Percentiles rank a stretch among this genome's conserved stretches.
Evolutionary conservation across 1,139 yeast genomes (phyloP).

Genomic region (Zygosaccharomyces sapae): DNA sequence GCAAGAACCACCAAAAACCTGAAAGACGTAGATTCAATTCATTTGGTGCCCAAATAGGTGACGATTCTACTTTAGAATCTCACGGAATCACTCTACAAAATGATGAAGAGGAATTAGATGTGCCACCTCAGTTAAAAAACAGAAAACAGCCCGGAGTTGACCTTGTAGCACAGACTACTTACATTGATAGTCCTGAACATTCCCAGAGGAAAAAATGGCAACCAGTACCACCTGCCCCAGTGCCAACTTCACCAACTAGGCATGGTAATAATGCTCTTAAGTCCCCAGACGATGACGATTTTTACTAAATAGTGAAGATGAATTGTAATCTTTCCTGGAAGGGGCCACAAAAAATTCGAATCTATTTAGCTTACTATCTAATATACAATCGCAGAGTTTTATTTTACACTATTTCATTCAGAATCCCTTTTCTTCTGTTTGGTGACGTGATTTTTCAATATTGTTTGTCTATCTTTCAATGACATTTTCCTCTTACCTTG

Average conservation of each 20-base stretch:
- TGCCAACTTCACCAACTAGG: conserved; percentile 29
- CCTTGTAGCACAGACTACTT: conserved; percentile 31
- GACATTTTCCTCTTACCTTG: conserved; percentile 92
- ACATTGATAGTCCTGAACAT: conserved; percentile 32
- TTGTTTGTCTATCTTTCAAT: conserved; percentile 83
- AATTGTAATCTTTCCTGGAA: conserved; percentile 14
- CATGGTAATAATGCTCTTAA: conserved; percentile 13
- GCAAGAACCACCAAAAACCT: conserved; percentile 30
- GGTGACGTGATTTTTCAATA: conserved; percentile 75
- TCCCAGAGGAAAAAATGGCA: conserved; percentile 26
- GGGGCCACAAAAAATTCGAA: not conserved
- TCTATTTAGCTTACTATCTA: not conserved
- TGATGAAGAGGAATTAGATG: conserved; percentile 39
- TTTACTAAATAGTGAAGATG: conserved; percentile 33
- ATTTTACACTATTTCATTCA: conserved; percentile 22
- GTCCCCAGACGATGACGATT: conserved; percentile 29
- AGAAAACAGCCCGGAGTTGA: conserved; percentile 16
- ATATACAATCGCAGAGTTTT: not conserved
- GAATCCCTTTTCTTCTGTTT: conserved; percentile 84
- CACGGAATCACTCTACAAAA: conserved; percentile 51
- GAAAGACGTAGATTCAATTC: conserved; percentile 37
- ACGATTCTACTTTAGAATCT: conserved; percentile 51
- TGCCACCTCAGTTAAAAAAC: conserved; percentile 41
- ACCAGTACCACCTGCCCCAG: conserved; percentile 30
- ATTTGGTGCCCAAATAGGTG: conserved; percentile 39